A percentile compares a stretch with the other conserved stretches of the same genome.
Conservation (phyloP, 1,139 yeast genomes). For the Candida frijolesensis region DNA sequence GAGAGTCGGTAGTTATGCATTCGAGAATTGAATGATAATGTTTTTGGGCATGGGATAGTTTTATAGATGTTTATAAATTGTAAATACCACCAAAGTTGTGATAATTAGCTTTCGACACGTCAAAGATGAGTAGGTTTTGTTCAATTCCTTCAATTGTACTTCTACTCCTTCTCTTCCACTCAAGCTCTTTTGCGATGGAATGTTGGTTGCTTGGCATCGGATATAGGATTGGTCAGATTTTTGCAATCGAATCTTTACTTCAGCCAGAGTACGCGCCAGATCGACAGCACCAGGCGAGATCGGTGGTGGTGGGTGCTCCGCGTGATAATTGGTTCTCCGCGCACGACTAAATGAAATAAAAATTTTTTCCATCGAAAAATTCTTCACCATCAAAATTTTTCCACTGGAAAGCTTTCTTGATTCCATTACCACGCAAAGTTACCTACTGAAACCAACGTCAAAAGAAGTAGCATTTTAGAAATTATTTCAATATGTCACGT, state of each 20-base stretch:
- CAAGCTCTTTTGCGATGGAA: no score
- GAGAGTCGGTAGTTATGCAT: conserved; percentile 52
- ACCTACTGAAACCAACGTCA: neutral
- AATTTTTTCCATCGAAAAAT: conserved; percentile 8
- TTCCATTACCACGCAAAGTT: neutral
- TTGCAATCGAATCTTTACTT: neutral
- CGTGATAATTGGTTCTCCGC: neutral
- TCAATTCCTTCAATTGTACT: no score
- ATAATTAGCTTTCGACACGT: no score
- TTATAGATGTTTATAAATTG: neutral
- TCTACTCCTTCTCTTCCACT: no score
- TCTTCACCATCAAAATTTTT: conserved; percentile 5
- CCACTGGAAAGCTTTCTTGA: neutral
- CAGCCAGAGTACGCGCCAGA: neutral
- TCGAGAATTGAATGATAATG: neutral
- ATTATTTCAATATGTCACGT: conserved; percentile 57
- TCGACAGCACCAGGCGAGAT: no score
- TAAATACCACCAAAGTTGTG: no score
- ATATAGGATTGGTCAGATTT: conserved; percentile 3
- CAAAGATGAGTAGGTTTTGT: no score
- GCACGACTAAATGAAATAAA: conserved; percentile 4
- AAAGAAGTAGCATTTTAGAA: neutral
- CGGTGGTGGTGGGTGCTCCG: no score
- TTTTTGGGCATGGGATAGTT: neutral
- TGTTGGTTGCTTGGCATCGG: no score